Evolutionary conservation across 441 rosid genomes (phyloP), one percentile per base, ranked within the genome.

Genomic region (Croton setiger): DNA sequence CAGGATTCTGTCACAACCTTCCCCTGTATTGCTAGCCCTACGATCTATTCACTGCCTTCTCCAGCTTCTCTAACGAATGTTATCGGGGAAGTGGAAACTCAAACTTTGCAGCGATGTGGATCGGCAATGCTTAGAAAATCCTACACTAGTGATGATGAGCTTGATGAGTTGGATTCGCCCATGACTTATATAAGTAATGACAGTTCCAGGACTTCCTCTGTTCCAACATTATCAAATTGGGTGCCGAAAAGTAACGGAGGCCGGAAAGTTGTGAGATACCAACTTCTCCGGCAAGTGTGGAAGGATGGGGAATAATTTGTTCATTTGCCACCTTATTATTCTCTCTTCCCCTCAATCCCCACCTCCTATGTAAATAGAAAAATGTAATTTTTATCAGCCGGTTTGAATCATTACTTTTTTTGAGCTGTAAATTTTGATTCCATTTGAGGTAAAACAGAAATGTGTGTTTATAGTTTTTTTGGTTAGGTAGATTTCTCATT

Each of bases 111-210:
- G 35, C 81, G 85, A 79, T 76, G 85, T 49, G 80, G 85, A 59
- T 85, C 93, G 71, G 68, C 89, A 0, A 72, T 86, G 60, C 89
- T 78, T 21, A 83, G 74, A 73, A 90, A 90, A 79, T 81, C 93
- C 10, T 83, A 90, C 78, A 81, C 90, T 0, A 91, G 98, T 5
- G 96, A 90, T 10, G 97, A 91, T 55, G 99, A 90, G 76, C 89
- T 89, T 21, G 92, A 88, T 66, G 96, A 87, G 72, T 80, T 90
- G 65, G 94, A 90, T 77, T 86, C 94, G 7, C 87, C 94, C 31
- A 65, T 90, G 54, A 79, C 82, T 69, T 81, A 93, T 0, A 82
- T 91, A 65, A 52, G 79, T 23, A 63, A 76, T 17, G 86, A 80
- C 53, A 81, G 72, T 56, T 71, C 77, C 51, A 73, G 56, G 44